phyloP scores from a whole-genome alignment of 768 basidiomycete genomes.

The Calocybe gangraenosa region DNA sequence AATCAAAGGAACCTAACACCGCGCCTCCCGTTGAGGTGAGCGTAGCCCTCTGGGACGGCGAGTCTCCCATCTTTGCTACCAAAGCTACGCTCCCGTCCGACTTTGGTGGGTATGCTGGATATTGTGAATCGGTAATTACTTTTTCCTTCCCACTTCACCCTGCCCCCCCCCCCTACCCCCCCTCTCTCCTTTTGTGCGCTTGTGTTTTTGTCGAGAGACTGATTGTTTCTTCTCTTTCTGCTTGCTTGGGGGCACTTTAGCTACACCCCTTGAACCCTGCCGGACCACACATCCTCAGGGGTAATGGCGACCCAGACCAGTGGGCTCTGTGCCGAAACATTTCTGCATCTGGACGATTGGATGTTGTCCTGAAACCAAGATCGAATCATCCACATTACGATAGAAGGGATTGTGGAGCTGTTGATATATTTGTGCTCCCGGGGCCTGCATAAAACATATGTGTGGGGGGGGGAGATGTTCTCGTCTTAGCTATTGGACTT shows the following conservation, averaged over 20 bases:
- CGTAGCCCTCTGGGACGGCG: background rate
- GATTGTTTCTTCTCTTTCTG: background rate
- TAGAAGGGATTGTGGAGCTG: constrained; percentile 4
- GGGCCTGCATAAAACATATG: too few species aligned
- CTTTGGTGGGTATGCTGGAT: constrained; percentile 4
- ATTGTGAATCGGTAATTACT: background rate
- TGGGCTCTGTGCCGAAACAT: constrained; percentile 7
- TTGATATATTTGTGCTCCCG: too few species aligned
- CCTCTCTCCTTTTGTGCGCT: too few species aligned
- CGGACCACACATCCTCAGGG: background rate
- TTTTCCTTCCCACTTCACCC: too few species aligned
- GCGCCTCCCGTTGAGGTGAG: background rate
- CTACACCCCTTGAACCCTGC: background rate
- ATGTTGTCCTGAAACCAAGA: constrained; percentile 1
- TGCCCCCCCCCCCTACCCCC: too few species aligned
- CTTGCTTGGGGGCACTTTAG: background rate
- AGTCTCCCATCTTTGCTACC: background rate
- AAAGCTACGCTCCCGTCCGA: background rate
- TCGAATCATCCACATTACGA: constrained; percentile 9
- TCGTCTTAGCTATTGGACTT: too few species aligned
- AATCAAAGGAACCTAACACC: background rate
- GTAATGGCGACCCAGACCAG: background rate
- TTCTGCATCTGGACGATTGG: constrained; percentile 7
- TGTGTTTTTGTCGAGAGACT: too few species aligned
- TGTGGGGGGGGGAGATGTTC: too few species aligned